These are phyloP conservation scores for Nothophytophthora sp. DNA, from an alignment of 352 stramenopile genomes.

Conservation along the genomic window DNA sequence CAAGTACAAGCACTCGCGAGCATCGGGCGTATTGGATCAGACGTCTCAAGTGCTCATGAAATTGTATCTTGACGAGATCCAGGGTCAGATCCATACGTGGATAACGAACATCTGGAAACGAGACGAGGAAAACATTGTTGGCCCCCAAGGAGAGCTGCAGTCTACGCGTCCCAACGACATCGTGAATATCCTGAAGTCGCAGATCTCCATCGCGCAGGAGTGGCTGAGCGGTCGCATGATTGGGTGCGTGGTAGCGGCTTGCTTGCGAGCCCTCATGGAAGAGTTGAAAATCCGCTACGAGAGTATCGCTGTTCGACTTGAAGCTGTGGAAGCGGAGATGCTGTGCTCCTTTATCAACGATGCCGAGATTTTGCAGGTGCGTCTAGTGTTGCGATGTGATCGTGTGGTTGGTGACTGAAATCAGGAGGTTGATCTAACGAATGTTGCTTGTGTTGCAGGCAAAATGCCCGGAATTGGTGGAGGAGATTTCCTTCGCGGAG, in stretches of 20 bases:
- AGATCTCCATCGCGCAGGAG: slow-evolving; percentile 85
- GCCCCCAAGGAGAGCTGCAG: slow-evolving; percentile 61
- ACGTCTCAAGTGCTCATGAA: slow-evolving; percentile 76
- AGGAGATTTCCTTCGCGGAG: slow-evolving; percentile 84
- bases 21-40: slow-evolving; percentile 66
- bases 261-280: slow-evolving; percentile 70
- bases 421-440: slow-evolving; percentile 2
- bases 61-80: slow-evolving; percentile 75
- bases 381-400: background rate
- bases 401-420: background rate
- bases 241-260: slow-evolving; percentile 68
- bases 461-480: slow-evolving; percentile 81
- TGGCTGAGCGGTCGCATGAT: slow-evolving; percentile 73
- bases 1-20: slow-evolving; percentile 77
- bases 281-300: slow-evolving; percentile 78
- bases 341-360: slow-evolving; percentile 90
- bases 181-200: slow-evolving; percentile 85
- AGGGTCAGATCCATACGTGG: slow-evolving; percentile 81
- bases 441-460: slow-evolving; percentile 27
- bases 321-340: slow-evolving; percentile 61
- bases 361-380: slow-evolving; percentile 74
- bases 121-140: slow-evolving; percentile 68
- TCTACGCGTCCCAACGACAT: slow-evolving; percentile 86
- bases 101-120: slow-evolving; percentile 87
- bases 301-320: slow-evolving; percentile 41